Evolutionary conservation across 305 asterid genomes (phyloP).

Genomic region (Fraxinus nigra): DNA sequence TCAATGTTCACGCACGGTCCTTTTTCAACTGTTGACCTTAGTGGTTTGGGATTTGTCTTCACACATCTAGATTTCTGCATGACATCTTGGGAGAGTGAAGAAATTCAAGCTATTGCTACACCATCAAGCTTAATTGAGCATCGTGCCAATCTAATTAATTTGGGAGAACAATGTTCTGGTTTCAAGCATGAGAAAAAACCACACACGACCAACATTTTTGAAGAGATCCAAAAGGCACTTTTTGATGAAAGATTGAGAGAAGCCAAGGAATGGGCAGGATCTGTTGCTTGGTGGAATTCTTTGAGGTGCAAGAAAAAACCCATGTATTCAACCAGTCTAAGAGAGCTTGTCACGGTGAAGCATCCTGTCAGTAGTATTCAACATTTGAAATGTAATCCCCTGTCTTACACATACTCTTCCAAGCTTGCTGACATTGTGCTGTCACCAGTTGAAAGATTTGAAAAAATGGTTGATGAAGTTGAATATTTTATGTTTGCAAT

Average conservation of each 20-base stretch:
- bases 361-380: slow-evolving; percentile 65
- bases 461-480: slow-evolving; percentile 65
- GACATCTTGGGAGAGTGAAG: slow-evolving; percentile 94
- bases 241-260: slow-evolving; percentile 67
- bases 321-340: slow-evolving; percentile 64
- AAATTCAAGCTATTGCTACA: slow-evolving; percentile 79
- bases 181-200: slow-evolving; percentile 42
- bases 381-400: slow-evolving; percentile 48
- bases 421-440: slow-evolving; percentile 72
- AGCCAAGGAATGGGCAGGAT: slow-evolving; percentile 70
- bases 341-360: slow-evolving; percentile 68
- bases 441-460: slow-evolving; percentile 89
- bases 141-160: slow-evolving; percentile 32
- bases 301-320: slow-evolving; percentile 89
- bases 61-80: slow-evolving; percentile 81
- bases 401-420: slow-evolving; percentile 60
- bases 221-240: slow-evolving; percentile 70
- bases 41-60: slow-evolving; percentile 74
- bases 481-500: slow-evolving; percentile 98
- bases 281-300: slow-evolving; percentile 96
- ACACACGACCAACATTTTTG: slow-evolving; percentile 62
- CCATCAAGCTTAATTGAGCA: slow-evolving; percentile 72
- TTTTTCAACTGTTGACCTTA: slow-evolving; percentile 69
- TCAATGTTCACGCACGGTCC: slow-evolving; percentile 54
- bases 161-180: slow-evolving; percentile 42